These are phyloP conservation scores for Pneumocystis wakefieldiae DNA, from an alignment of 1,139 yeast species.

Conservation along the genomic window DNA sequence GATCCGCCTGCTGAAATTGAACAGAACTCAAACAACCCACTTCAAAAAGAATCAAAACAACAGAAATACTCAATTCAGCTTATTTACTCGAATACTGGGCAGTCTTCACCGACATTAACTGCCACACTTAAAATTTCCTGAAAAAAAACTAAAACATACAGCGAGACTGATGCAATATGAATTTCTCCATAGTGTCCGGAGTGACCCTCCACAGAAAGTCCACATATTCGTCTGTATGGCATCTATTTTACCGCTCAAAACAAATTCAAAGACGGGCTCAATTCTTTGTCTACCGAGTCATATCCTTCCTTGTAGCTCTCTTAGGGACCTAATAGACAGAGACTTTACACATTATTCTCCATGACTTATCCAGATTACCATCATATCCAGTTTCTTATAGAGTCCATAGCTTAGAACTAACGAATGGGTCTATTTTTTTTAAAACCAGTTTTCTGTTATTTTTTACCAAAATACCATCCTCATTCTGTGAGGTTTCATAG, in stretches of 20 bases:
- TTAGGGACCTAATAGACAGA: background rate
- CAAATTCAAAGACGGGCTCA: background rate
- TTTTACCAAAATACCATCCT: conserved; percentile 54
- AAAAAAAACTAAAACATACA: background rate
- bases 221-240: conserved; percentile 8
- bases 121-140: background rate
- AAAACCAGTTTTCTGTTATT: background rate
- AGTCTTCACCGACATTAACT: conserved; percentile 10
- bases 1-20: conserved; percentile 10
- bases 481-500: conserved; percentile 96
- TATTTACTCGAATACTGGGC: conserved; percentile 6
- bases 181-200: conserved; percentile 9
- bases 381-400: conserved; percentile 89
- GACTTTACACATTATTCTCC: no score
- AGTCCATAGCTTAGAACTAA: conserved; percentile 90
- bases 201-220: conserved; percentile 10
- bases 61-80: background rate
- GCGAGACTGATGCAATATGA: conserved; percentile 4
- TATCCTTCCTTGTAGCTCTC: conserved; percentile 6
- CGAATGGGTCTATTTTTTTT: conserved; percentile 35
- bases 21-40: conserved; percentile 7
- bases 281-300: conserved; percentile 2
- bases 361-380: conserved; percentile 24
- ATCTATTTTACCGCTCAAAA: background rate
- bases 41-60: background rate